These are phyloP conservation scores for Aspergillus olivimuriae DNA, from an alignment of 495 filamentous ascomycete genomes.

Conservation along the genomic window DNA sequence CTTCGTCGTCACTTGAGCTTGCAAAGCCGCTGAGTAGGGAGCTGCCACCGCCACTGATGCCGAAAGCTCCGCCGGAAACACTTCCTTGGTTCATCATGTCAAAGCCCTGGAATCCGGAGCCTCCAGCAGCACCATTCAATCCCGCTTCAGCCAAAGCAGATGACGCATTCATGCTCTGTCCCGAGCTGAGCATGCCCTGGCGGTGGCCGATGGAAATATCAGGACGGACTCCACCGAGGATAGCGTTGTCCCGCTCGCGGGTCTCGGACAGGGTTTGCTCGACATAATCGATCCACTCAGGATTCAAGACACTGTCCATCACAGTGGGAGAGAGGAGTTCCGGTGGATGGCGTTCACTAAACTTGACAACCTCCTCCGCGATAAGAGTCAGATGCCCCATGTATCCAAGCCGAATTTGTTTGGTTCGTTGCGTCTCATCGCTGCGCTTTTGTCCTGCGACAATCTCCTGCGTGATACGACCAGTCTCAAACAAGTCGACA, in stretches of 20 bases:
- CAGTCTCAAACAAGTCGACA: constrained; percentile 84
- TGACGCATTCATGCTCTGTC: constrained; percentile 54
- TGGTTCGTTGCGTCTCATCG: constrained; percentile 72
- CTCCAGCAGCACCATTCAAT: constrained; percentile 47
- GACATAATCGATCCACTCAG: constrained; percentile 91
- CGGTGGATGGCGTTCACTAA: constrained; percentile 87
- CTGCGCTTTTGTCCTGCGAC: constrained; percentile 82
- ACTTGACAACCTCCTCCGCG: constrained; percentile 98
- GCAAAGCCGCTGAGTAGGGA: constrained; percentile 89
- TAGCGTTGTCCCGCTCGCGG: constrained; percentile 92
- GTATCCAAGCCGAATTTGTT: constrained; percentile 89
- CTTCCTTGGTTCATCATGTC: constrained; percentile 65
- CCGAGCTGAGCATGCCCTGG: constrained; percentile 57
- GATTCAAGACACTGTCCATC: constrained; percentile 78
- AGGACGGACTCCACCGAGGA: constrained; percentile 92
- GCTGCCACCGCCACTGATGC: constrained; percentile 49
- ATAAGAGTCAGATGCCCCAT: constrained; percentile 98
- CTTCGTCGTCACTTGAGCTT: constrained; percentile 93
- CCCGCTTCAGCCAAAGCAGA: constrained; percentile 74
- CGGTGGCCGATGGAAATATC: constrained; percentile 70
- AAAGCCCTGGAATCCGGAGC: constrained; percentile 62
- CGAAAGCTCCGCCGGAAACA: constrained; percentile 60
- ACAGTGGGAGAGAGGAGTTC: constrained; percentile 80
- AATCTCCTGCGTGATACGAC: constrained; percentile 84
- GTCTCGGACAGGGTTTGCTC: constrained; percentile 92